These are phyloP conservation scores for Podaxis sp. DNA, from an alignment of 768 basidiomycete genomes.

Conservation along the genomic window DNA sequence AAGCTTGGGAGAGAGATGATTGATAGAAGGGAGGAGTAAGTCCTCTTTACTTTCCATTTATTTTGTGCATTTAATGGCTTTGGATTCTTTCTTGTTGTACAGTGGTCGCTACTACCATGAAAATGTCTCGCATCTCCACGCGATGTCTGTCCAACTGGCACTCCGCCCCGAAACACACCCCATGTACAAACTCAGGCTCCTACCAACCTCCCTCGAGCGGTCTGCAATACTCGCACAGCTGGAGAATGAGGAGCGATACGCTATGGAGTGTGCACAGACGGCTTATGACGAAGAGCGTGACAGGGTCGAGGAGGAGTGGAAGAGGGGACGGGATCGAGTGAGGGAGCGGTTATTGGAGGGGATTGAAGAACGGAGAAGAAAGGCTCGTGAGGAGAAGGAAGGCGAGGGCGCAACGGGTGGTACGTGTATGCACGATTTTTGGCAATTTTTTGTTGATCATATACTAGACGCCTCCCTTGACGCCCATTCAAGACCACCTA, in stretches of 20 bases:
- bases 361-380: constrained; percentile 75
- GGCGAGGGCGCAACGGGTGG: constrained; percentile 79
- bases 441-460: constrained; percentile 7
- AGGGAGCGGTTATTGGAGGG: constrained; percentile 79
- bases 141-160: constrained; percentile 59
- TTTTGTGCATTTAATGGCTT: constrained; percentile 10
- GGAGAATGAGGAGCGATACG: constrained; percentile 65
- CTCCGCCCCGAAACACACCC: constrained; percentile 66
- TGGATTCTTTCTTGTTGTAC: constrained; percentile 11
- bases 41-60: constrained; percentile 6
- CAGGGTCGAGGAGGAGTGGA: constrained; percentile 82
- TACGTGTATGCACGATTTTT: constrained; percentile 30
- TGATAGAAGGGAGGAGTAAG: constrained; percentile 77
- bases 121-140: constrained; percentile 59
- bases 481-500: constrained; percentile 73
- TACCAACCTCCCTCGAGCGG: constrained; percentile 74
- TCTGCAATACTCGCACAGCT: constrained; percentile 70
- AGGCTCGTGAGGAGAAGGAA: constrained; percentile 87
- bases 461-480: constrained; percentile 68
- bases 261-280: constrained; percentile 63
- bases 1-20: constrained; percentile 72
- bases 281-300: constrained; percentile 80
- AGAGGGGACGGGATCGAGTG: constrained; percentile 70
- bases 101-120: constrained; percentile 66
- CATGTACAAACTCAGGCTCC: constrained; percentile 69